Evolutionary conservation across 2,329 filamentous ascomycete genomes (phyloP).

Genomic region (Penicillium sp.): DNA sequence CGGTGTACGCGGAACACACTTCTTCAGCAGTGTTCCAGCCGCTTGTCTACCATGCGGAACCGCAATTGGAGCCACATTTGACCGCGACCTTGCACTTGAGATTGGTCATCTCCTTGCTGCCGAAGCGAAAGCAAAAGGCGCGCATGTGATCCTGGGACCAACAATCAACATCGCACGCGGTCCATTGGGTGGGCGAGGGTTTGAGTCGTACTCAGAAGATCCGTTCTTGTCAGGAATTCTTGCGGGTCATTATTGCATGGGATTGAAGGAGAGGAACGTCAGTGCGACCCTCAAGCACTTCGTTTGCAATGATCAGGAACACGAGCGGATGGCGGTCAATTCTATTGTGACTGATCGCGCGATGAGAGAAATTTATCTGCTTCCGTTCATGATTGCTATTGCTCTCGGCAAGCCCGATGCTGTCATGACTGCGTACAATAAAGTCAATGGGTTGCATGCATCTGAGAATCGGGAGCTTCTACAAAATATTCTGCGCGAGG

Average conservation of each 20-base stretch:
- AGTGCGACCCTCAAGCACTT: constrained; percentile 73
- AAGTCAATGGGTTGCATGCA: constrained; percentile 52
- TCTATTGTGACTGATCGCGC: constrained; percentile 51
- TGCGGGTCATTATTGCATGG: constrained; percentile 69
- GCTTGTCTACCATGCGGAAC: constrained; percentile 77
- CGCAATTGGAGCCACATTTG: constrained; percentile 76
- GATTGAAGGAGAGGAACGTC: constrained; percentile 71
- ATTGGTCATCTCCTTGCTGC: constrained; percentile 70
- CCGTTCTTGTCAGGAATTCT: constrained; percentile 72
- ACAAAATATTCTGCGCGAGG: constrained; percentile 40
- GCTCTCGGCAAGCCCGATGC: constrained; percentile 54
- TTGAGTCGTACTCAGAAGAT: constrained; percentile 82
- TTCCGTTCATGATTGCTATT: constrained; percentile 63
- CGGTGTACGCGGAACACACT: constrained; percentile 65
- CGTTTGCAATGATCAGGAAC: constrained; percentile 47
- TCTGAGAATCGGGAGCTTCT: constrained; percentile 42
- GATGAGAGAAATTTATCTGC: constrained; percentile 62
- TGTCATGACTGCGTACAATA: constrained; percentile 61
- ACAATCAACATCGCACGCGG: constrained; percentile 80
- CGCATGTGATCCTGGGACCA: constrained; percentile 70
- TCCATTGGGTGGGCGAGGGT: constrained; percentile 76
- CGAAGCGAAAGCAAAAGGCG: constrained; percentile 70
- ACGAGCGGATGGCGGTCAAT: constrained; percentile 42
- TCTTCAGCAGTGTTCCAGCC: constrained; percentile 66
- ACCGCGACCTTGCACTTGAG: constrained; percentile 65